Conservation (phyloP, 2,329 filamentous ascomycete genomes). For the Colletotrichum caudatum region DNA sequence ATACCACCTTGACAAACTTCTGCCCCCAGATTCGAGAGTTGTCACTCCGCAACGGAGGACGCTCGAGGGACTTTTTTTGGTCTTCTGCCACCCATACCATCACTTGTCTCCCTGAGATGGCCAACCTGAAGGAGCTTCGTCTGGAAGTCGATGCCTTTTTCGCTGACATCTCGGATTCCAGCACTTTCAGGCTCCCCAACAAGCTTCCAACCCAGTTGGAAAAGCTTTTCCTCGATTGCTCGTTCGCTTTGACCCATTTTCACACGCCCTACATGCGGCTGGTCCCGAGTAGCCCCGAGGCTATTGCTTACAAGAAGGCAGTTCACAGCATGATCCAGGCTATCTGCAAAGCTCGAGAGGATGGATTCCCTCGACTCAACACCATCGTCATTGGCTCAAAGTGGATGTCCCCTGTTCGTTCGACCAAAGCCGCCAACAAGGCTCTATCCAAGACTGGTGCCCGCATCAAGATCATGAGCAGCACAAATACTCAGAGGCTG, state of each 20-base stretch:
- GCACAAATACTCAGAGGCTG: not conserved
- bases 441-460: conserved; percentile 4
- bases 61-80: conserved; percentile 9
- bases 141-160: conserved; percentile 24
- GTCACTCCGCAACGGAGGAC: conserved; percentile 6
- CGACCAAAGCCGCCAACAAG: conserved; percentile 16
- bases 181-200: not conserved
- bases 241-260: not conserved
- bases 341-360: conserved; percentile 2
- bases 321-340: conserved; percentile 15
- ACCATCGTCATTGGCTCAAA: conserved; percentile 20
- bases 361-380: conserved; percentile 8
- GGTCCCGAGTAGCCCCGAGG: conserved; percentile 7
- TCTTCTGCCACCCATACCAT: not conserved
- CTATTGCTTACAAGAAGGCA: conserved; percentile 5
- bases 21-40: conserved; percentile 21
- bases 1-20: conserved; percentile 15
- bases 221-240: conserved; percentile 25
- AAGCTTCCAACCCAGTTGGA: conserved; percentile 17
- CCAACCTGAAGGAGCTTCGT: conserved; percentile 23
- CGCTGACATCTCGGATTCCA: not conserved
- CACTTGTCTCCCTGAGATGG: conserved; percentile 29
- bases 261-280: not conserved
- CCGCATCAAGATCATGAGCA: not conserved
- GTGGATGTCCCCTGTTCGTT: conserved; percentile 12